Evolutionary conservation across 352 stramenopile species (phyloP), one percentile per base, ranked within the genome.

Genomic region (Phytophthora chlamydospora): DNA sequence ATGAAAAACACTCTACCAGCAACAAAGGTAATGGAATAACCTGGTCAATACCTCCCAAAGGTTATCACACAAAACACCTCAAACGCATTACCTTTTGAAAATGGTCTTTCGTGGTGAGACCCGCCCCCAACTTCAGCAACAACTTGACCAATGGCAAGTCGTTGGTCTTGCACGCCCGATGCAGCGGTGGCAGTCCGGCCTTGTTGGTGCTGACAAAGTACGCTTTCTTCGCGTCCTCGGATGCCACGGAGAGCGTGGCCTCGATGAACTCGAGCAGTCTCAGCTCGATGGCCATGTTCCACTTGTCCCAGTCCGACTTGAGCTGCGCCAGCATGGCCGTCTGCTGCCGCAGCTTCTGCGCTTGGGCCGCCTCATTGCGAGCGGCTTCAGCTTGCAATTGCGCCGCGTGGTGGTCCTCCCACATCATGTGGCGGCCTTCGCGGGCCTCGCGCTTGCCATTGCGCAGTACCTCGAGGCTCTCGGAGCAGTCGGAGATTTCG

Each of bases 201-300:
- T 72, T 74, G 53, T 83, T 83, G 3, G 50, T 63, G 13, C 68
- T 78, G 1, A 46, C 16, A 40, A 90, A 78, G 17, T 83, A 88
- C 19, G 68, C 58, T 14, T 35, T 34, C 14, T 66, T 73, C 2
- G 29, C 31, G 1, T 62, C 33, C 8, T 56, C 24, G 3, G 66
- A 52, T 0, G 66, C 62, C 1, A 65, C 57, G 0, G 66, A 76
- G 0, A 88, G 63, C 24, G 57, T 81, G 13, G 49, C 52, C 3
- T 60, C 33, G 8, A 90, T 35, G 39, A 65, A 90, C 38, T 80
- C 73, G 24, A 70, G 35, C 0, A 89, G 66, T 35, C 60, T 64
- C 46, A 90, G 41, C 13, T 90, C 78, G 32, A 89, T 79, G 4
- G 76, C 81, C 81, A 90, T 88, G 53, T 85, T 85, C 78, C 74